phyloP scores from a whole-genome alignment of 208 protist genomes.

The Leishmania lainsoni region DNA sequence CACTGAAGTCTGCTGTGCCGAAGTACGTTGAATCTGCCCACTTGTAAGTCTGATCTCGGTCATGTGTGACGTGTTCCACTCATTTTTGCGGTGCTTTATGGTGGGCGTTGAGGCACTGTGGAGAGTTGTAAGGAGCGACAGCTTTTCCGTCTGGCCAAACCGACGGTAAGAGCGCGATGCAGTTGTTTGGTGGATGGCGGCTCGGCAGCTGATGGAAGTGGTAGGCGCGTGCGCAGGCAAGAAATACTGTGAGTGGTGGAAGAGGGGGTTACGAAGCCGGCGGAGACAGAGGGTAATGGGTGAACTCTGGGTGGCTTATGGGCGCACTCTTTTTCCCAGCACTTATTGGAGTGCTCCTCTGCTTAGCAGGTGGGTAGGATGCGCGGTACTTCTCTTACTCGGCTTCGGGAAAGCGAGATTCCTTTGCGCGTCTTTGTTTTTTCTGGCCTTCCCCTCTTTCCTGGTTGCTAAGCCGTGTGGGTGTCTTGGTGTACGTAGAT shows the following conservation, averaged over 20 bases:
- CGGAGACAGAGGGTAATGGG: background rate
- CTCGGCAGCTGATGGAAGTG: background rate
- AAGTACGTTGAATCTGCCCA: constrained; percentile 55
- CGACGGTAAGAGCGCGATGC: too few relatives aligned
- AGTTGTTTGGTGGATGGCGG: background rate
- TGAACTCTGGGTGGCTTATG: background rate
- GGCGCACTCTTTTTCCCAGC: too few relatives aligned
- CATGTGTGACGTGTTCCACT: too few relatives aligned
- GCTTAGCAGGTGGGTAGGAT: too few relatives aligned
- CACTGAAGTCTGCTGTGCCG: constrained; percentile 86
- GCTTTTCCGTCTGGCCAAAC: background rate
- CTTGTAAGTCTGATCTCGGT: constrained; percentile 16
- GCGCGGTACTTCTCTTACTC: background rate
- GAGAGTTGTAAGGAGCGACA: background rate
- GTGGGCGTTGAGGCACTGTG: background rate
- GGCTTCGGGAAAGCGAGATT: background rate
- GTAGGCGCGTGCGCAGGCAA: background rate
- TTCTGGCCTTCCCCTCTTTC: background rate
- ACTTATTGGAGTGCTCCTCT: too few relatives aligned
- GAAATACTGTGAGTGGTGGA: background rate
- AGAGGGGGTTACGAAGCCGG: background rate
- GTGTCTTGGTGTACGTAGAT: background rate
- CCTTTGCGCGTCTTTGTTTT: background rate
- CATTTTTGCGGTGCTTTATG: background rate
- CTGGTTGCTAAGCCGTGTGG: background rate